These are phyloP conservation scores for Eucalyptus microcorys DNA, from an alignment of 345 rosid species.

Conservation along the genomic window DNA sequence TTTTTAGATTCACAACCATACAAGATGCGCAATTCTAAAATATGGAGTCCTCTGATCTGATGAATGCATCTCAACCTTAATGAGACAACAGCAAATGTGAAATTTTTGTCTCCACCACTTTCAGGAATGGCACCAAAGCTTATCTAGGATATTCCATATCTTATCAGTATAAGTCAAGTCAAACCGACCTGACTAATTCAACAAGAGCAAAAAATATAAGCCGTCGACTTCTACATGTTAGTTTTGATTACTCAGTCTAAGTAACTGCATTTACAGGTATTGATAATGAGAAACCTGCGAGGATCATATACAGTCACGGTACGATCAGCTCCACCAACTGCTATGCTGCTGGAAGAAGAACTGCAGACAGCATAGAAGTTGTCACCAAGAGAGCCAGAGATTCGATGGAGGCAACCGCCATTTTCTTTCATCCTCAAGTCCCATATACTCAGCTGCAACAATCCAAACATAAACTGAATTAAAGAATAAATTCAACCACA, in stretches of 20 bases:
- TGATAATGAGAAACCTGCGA: conserved; percentile 34
- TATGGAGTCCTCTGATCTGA: neutral
- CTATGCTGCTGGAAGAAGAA: conserved; percentile 39
- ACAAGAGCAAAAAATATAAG: neutral
- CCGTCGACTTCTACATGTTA: neutral
- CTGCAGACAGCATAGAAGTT: conserved; percentile 40
- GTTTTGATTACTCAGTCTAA: neutral
- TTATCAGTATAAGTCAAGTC: neutral
- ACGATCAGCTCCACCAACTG: conserved; percentile 66
- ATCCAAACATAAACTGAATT: neutral
- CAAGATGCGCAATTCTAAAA: neutral
- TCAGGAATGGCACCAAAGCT: neutral
- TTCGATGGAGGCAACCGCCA: conserved; percentile 46
- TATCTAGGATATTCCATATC: neutral
- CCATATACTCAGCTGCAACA: conserved; percentile 44
- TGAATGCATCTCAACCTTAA: neutral
- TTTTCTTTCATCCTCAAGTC: conserved; percentile 64
- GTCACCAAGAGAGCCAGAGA: conserved; percentile 53
- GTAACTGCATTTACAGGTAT: neutral
- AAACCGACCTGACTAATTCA: neutral
- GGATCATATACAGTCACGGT: conserved; percentile 65
- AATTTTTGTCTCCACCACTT: neutral
- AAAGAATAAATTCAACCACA: neutral
- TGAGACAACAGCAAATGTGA: neutral
- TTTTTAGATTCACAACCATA: neutral